Evolutionary conservation across 805 yeast species (phyloP).

Genomic region (Metschnikowia gelsemii): DNA sequence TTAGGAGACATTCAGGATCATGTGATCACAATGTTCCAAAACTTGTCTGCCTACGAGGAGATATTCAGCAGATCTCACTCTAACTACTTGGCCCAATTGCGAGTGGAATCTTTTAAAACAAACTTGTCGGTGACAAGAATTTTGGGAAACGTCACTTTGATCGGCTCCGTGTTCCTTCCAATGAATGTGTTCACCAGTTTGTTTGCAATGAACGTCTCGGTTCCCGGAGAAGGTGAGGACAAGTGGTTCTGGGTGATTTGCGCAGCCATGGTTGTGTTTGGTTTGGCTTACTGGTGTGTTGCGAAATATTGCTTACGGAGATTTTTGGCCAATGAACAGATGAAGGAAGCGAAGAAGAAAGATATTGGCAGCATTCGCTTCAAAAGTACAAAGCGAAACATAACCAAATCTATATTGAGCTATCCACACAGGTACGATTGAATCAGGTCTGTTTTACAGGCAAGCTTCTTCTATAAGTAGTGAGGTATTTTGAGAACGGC

Average conservation of each 20-base stretch:
- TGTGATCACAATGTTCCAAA: constrained; percentile 95
- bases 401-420: constrained; percentile 40
- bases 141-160: constrained; percentile 81
- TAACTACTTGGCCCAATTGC: constrained; percentile 89
- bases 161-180: constrained; percentile 90
- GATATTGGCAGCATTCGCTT: constrained; percentile 27
- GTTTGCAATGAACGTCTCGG: constrained; percentile 92
- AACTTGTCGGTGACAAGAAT: constrained; percentile 83
- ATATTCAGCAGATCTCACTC: constrained; percentile 89
- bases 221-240: constrained; percentile 59
- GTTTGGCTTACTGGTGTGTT: constrained; percentile 26
- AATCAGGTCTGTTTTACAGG: no score
- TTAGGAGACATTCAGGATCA: constrained; percentile 97
- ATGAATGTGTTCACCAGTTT: constrained; percentile 86
- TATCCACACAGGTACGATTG: constrained; percentile 27
- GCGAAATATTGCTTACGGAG: constrained; percentile 25
- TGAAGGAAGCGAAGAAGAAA: constrained; percentile 15
- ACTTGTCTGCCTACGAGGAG: constrained; percentile 84
- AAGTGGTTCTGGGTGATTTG: constrained; percentile 58
- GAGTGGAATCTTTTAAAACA: constrained; percentile 86
- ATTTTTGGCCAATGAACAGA: constrained; percentile 13
- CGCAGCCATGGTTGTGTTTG: constrained; percentile 31
- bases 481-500: no score
- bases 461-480: no score
- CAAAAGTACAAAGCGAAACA: constrained; percentile 27